Conservation (phyloP, 139 green algal species). For the Medakamo hakoo region DNA sequence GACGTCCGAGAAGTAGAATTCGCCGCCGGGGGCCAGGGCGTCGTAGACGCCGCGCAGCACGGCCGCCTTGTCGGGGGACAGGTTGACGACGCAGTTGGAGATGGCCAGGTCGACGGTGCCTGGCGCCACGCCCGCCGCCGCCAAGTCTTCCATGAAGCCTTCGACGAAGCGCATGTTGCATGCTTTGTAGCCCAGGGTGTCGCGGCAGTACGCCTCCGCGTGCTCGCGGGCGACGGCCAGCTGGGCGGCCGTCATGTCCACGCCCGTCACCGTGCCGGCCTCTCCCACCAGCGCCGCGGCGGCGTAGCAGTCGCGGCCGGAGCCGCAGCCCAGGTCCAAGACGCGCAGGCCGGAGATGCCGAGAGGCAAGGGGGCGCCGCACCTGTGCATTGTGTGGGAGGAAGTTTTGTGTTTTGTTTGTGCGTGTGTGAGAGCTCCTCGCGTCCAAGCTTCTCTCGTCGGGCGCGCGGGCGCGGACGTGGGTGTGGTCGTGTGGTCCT, state of each 20-base stretch:
- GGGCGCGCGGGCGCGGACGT: no score
- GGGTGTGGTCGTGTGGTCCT: no score
- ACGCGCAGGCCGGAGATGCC: slow-evolving; percentile 59
- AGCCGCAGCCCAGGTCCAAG: slow-evolving; percentile 67
- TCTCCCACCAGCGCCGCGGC: slow-evolving; percentile 70
- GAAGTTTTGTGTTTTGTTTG: no score
- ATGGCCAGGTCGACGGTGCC: slow-evolving; percentile 78
- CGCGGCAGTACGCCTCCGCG: slow-evolving; percentile 43
- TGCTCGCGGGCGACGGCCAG: slow-evolving; percentile 63
- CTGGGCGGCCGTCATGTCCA: slow-evolving; percentile 94
- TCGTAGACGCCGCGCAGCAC: slow-evolving; percentile 43
- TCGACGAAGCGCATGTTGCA: slow-evolving; percentile 79
- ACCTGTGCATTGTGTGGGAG: no score
- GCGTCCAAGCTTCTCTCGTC: no score
- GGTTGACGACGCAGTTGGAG: slow-evolving; percentile 92
- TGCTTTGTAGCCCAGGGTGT: slow-evolving; percentile 46
- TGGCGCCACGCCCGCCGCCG: slow-evolving; percentile 47
- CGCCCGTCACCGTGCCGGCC: slow-evolving; percentile 53
- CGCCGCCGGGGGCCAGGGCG: slow-evolving; percentile 75
- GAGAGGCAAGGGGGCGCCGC: slow-evolving; percentile 72
- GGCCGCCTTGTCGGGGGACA: slow-evolving; percentile 64
- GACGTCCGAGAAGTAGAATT: slow-evolving; percentile 95
- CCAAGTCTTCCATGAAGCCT: slow-evolving; percentile 81
- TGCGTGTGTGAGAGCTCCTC: no score
- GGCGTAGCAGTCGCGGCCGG: slow-evolving; percentile 87